Evolutionary conservation across 306 rosid species (phyloP), one percentile per base, ranked within the genome.

Genomic region (Ziziphus jujuba): DNA sequence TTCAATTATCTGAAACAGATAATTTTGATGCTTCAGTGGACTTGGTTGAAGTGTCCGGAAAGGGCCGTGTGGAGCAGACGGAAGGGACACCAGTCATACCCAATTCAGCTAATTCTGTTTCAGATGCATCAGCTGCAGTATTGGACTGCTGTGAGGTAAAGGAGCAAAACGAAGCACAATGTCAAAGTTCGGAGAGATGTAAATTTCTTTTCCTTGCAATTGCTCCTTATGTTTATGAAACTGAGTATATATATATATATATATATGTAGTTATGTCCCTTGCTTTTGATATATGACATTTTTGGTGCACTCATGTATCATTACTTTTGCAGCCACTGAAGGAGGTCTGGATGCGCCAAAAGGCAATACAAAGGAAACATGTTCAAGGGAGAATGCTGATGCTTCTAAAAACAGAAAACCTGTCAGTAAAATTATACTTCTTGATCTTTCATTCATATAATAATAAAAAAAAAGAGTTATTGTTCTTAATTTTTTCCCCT

Each of bases 351-450:
- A 81, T 69, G 71, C 84, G 60, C 73, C 80, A 51, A 61, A 67
- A 10, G 28, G 69, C 57, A 76, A 77, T 33, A 31, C 8, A 56
- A 87, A 82, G 75, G 87, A 87, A 49, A 60, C 67, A 21, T 59
- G 77, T 38, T 71, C 78, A 14, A 5, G 78, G 45, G 96, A 75
- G 75, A 73, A 31, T 62, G 75, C 57, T 45, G 81, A 79, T 73
- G 40, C 81, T 73, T 72, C 70, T n/a, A 92, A 87, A 78, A 80
- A 22, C 80, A 87, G 61, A 79, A 92, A 92, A 79, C 40, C 77
- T 6, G 98, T 92, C 19, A 81, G 96, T 79, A 59, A 58, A 67
- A 50, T 44, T 22, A 40, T 70, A 60, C 70, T 59, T 65, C 35
- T 66, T 44, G 38, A 62, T 64, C 55, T 59, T 66, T 56, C 17